phyloP scores from a whole-genome alignment of 1,284 basidiomycete genomes.

The Melanopsichium pennsylvanicum region DNA sequence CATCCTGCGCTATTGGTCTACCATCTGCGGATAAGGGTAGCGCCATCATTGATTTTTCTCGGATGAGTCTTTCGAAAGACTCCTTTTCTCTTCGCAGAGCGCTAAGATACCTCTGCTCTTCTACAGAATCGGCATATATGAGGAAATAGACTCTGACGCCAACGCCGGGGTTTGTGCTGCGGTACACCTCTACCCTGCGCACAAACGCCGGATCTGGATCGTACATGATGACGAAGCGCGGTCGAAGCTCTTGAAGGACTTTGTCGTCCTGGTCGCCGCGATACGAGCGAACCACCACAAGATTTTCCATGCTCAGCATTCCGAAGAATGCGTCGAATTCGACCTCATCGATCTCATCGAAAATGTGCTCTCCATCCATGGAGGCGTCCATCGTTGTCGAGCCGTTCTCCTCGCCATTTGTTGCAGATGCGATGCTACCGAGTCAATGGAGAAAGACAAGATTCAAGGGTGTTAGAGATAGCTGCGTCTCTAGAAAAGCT shows the following conservation, averaged over 20 bases:
- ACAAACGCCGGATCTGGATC: conserved; percentile 94
- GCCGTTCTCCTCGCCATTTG: conserved; percentile 9
- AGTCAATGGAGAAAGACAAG: no score
- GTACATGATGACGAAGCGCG: conserved; percentile 87
- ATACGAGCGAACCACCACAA: conserved; percentile 85
- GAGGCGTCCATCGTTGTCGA: not conserved
- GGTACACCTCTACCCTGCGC: conserved; percentile 84
- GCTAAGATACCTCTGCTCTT: conserved; percentile 93
- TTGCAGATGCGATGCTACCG: conserved; percentile 25
- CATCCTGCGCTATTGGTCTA: conserved; percentile 66
- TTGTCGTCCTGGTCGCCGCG: conserved; percentile 92
- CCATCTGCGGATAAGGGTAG: conserved; percentile 85
- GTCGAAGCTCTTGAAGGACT: conserved; percentile 84
- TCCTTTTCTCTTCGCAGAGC: conserved; percentile 90
- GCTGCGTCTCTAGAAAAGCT: no score
- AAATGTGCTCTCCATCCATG: conserved; percentile 13
- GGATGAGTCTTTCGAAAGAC: conserved; percentile 90
- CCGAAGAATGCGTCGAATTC: conserved; percentile 77
- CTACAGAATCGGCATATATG: conserved; percentile 88
- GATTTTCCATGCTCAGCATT: conserved; percentile 78
- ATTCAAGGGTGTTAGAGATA: not conserved
- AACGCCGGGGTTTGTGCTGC: conserved; percentile 86
- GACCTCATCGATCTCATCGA: conserved; percentile 35
- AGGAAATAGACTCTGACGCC: conserved; percentile 92
- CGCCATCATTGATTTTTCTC: conserved; percentile 92